phyloP scores from a whole-genome alignment of 768 basidiomycete species.

The Lyophyllum atratum region DNA sequence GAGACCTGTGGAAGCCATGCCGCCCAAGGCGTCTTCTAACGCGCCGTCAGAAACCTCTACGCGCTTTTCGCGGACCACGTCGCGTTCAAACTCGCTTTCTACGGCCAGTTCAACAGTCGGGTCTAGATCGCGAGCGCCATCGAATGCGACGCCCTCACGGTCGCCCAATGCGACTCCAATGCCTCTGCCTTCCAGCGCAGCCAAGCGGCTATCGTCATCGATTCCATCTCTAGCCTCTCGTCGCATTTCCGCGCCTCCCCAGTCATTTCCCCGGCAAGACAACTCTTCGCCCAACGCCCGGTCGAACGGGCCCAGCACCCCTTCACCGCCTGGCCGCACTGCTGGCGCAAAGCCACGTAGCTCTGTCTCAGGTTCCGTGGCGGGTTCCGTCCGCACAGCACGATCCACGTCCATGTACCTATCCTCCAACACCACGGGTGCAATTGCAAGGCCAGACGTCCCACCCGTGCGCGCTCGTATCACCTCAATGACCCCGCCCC shows the following conservation, averaged over 20 bases:
- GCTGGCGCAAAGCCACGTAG: conserved; percentile 21
- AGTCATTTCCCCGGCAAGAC: conserved; percentile 11
- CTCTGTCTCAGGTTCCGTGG: conserved; percentile 28
- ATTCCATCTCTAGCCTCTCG: conserved; percentile 40
- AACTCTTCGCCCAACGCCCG: conserved; percentile 4
- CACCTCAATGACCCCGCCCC: conserved; percentile 44
- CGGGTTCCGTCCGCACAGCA: conserved; percentile 22
- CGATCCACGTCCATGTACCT: conserved; percentile 23
- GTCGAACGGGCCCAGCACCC: neutral
- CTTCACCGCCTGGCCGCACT: conserved; percentile 1
- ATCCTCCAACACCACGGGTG: conserved; percentile 14
- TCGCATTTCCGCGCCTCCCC: conserved; percentile 40
- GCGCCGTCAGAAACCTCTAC: conserved; percentile 57
- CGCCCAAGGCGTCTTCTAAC: conserved; percentile 23
- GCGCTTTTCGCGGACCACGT: conserved; percentile 48
- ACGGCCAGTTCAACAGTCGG: conserved; percentile 29
- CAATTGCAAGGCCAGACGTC: conserved; percentile 17
- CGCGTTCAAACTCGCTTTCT: conserved; percentile 39
- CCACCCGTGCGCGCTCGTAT: conserved; percentile 35
- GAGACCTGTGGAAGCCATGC: conserved; percentile 15
- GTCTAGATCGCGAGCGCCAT: conserved; percentile 53
- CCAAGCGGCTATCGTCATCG: conserved; percentile 40
- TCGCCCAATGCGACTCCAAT: conserved; percentile 57
- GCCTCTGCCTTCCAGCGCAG: conserved; percentile 31
- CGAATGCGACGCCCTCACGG: conserved; percentile 42